Percentiles rank a stretch among this genome's conserved stretches.
phyloP scores from a whole-genome alignment of 2,329 filamentous ascomycete genomes.

The Colletotrichum zoysiae region DNA sequence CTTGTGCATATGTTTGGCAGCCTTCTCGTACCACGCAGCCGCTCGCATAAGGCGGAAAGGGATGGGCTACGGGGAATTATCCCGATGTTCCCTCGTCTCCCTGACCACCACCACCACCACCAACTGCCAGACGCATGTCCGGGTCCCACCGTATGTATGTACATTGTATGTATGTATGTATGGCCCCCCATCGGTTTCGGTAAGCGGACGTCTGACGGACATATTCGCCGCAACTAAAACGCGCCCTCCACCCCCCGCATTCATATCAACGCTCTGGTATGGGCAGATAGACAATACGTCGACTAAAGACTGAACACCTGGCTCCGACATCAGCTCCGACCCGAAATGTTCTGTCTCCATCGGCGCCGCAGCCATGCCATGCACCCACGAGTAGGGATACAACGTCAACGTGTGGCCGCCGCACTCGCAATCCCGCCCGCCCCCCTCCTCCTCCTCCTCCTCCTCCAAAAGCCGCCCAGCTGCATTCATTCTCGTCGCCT shows the following conservation, averaged over 20 bases:
- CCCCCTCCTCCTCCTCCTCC: too few species aligned
- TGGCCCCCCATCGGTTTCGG: slow-evolving; percentile 3
- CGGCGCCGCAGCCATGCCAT: not conserved
- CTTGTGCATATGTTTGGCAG: not conserved
- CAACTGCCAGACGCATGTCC: not conserved
- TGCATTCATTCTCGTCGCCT: slow-evolving; percentile 18
- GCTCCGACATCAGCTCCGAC: not conserved
- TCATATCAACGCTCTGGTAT: slow-evolving; percentile 17
- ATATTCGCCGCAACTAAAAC: slow-evolving; percentile 17
- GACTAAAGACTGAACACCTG: slow-evolving; percentile 20
- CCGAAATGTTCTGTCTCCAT: not conserved
- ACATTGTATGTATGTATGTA: too few species aligned
- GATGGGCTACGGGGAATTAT: slow-evolving; percentile 18
- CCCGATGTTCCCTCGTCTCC: slow-evolving; percentile 21
- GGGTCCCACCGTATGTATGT: not conserved
- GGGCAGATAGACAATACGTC: not conserved
- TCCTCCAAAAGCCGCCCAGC: slow-evolving; percentile 16
- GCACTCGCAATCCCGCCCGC: slow-evolving; percentile 31
- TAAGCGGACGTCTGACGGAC: slow-evolving; percentile 24
- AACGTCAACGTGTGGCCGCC: not conserved
- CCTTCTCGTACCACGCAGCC: not conserved
- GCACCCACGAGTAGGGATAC: slow-evolving; percentile 1
- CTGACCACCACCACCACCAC: not conserved
- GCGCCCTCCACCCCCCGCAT: slow-evolving; percentile 2
- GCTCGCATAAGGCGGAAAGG: slow-evolving; percentile 4